Conservation (phyloP, 257 asterid species). For the Solanum virginianum region DNA sequence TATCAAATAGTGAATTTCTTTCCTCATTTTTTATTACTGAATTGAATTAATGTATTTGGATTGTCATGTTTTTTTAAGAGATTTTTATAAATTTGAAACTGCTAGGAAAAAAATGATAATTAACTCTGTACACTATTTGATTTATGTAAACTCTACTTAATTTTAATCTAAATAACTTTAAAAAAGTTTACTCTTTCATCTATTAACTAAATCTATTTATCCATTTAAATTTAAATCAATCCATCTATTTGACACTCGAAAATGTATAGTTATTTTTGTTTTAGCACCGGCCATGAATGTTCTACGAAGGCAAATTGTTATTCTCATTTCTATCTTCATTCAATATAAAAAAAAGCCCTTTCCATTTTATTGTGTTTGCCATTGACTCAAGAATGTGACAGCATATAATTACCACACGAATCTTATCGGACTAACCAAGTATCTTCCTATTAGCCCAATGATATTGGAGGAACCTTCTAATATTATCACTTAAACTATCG, state of each 20-base stretch:
- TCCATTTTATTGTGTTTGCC: neutral
- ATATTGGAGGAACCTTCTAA: neutral
- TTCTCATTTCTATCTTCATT: neutral
- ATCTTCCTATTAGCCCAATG: neutral
- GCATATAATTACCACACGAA: neutral
- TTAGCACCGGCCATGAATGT: neutral
- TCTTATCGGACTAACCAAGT: neutral
- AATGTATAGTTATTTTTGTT: neutral
- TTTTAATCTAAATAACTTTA: rapidly evolving
- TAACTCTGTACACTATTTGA: too few species aligned
- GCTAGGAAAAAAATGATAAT: too few species aligned
- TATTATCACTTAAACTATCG: neutral
- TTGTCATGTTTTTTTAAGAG: too few species aligned
- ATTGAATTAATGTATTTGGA: too few species aligned
- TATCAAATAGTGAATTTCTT: too few species aligned
- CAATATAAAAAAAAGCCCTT: neutral
- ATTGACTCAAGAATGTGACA: neutral
- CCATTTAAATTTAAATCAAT: neutral
- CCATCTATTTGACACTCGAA: rapidly evolving
- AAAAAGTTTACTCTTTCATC: neutral
- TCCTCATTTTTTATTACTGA: too few species aligned
- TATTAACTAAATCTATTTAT: too few species aligned
- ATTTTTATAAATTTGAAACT: too few species aligned
- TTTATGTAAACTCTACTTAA: neutral
- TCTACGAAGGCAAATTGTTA: neutral